phyloP scores from a whole-genome alignment of 2,329 filamentous ascomycete species.

The Didymella pomorum region DNA sequence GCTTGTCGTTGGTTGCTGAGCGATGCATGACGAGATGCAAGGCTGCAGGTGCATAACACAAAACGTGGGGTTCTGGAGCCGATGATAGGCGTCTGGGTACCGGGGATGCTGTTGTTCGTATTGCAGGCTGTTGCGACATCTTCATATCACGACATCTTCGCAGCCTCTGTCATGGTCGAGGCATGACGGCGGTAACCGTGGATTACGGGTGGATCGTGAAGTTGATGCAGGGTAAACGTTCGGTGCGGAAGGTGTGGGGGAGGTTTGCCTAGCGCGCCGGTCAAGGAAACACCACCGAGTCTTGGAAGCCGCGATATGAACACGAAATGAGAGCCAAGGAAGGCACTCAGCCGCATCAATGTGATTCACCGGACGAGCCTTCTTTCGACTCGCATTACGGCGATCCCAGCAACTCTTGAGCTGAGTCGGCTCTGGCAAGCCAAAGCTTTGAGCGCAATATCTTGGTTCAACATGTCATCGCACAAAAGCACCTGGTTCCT shows the following conservation, averaged over 20 bases:
- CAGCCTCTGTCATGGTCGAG: background rate
- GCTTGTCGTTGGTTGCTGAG: slow-evolving; percentile 9
- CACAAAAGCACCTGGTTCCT: too few species aligned
- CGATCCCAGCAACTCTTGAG: background rate
- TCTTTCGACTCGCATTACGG: background rate
- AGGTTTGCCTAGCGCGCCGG: slow-evolving; percentile 6
- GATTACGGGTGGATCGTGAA: slow-evolving; percentile 1
- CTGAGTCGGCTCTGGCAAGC: background rate
- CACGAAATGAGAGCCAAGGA: background rate
- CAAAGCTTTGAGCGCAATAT: background rate
- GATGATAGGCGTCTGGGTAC: background rate
- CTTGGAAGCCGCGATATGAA: slow-evolving; percentile 1
- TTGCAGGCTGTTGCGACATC: background rate
- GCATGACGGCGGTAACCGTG: slow-evolving; percentile 5
- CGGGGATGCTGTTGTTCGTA: background rate
- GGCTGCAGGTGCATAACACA: background rate
- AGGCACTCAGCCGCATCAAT: background rate
- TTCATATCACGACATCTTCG: background rate
- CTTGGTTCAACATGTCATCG: too few species aligned
- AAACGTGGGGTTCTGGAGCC: slow-evolving; percentile 4
- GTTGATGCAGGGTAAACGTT: slow-evolving; percentile 14
- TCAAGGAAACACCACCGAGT: slow-evolving; percentile 12
- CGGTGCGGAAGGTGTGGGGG: slow-evolving; percentile 10
- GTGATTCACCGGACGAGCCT: background rate
- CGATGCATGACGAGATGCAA: slow-evolving; percentile 2